A percentile compares a stretch with the other conserved stretches of the same genome.
phyloP scores from a whole-genome alignment of 2,329 filamentous ascomycete genomes.

The Calonectria honghensis region DNA sequence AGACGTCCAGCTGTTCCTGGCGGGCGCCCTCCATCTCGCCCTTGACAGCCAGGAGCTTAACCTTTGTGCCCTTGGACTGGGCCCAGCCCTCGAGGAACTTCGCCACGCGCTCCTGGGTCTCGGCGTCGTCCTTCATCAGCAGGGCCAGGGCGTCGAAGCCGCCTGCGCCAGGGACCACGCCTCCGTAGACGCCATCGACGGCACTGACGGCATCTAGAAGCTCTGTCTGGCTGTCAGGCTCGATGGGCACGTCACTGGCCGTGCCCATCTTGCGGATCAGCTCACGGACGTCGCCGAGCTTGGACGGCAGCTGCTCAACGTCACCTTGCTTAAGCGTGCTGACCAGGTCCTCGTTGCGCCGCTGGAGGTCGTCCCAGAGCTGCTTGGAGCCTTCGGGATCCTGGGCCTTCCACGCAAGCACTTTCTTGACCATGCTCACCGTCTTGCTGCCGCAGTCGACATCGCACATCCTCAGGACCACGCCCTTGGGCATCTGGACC shows the following conservation, averaged over 20 bases:
- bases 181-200: conserved; percentile 88
- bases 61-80: conserved; percentile 73
- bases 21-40: conserved; percentile 83
- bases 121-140: conserved; percentile 83
- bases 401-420: conserved; percentile 85
- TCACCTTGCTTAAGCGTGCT: conserved; percentile 73
- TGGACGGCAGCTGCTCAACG: conserved; percentile 64
- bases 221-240: conserved; percentile 89
- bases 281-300: conserved; percentile 72
- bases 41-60: conserved; percentile 81
- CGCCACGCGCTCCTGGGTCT: conserved; percentile 76
- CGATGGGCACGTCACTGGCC: conserved; percentile 87
- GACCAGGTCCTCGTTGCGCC: conserved; percentile 82
- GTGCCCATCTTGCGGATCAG: conserved; percentile 86
- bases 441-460: conserved; percentile 96
- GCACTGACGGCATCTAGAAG: conserved; percentile 84
- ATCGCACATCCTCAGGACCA: conserved; percentile 93
- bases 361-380: conserved; percentile 86
- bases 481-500: conserved; percentile 81
- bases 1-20: conserved; percentile 66
- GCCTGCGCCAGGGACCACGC: conserved; percentile 94
- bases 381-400: conserved; percentile 78
- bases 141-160: conserved; percentile 93
- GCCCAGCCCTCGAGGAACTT: conserved; percentile 81
- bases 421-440: conserved; percentile 95